These are phyloP conservation scores for Chalara sp. DNA, from an alignment of 2,329 filamentous ascomycete genomes.

Conservation along the genomic window DNA sequence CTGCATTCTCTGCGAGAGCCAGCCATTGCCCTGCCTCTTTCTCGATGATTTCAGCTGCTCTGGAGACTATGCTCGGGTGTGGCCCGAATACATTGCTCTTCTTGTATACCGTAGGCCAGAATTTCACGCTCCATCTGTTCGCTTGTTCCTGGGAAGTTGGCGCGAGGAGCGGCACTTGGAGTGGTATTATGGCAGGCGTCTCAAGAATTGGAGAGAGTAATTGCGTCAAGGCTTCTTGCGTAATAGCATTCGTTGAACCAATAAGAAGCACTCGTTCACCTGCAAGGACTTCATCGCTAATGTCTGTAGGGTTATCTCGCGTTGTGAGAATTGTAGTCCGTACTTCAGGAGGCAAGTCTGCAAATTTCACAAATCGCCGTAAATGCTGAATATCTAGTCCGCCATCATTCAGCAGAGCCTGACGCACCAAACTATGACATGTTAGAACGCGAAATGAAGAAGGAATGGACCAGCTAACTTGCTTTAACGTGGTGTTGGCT, in stretches of 20 bases:
- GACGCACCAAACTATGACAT: slow-evolving; percentile 45
- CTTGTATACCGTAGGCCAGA: slow-evolving; percentile 81
- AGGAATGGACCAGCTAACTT: slow-evolving; percentile 29
- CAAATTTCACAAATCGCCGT: slow-evolving; percentile 67
- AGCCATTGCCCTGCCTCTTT: slow-evolving; percentile 60
- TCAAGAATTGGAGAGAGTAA: slow-evolving; percentile 42
- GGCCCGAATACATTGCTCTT: slow-evolving; percentile 84
- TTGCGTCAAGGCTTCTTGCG: slow-evolving; percentile 44
- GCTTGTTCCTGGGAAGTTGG: slow-evolving; percentile 73
- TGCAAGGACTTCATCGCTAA: slow-evolving; percentile 33
- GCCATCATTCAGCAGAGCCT: slow-evolving; percentile 50
- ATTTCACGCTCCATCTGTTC: slow-evolving; percentile 64
- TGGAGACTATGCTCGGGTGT: slow-evolving; percentile 67
- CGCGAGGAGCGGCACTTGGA: slow-evolving; percentile 64
- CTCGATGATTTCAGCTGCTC: slow-evolving; percentile 62
- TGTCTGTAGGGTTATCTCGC: slow-evolving; percentile 37
- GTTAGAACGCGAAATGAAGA: background rate
- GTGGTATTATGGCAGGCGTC: slow-evolving; percentile 32
- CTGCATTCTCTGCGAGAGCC: slow-evolving; percentile 58
- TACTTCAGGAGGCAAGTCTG: slow-evolving; percentile 60
- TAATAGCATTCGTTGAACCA: slow-evolving; percentile 42
- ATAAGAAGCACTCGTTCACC: slow-evolving; percentile 38
- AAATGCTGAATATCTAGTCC: slow-evolving; percentile 64
- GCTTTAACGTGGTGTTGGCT: slow-evolving; percentile 69
- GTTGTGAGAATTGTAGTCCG: slow-evolving; percentile 46